Base-by-base conservation (phyloP, 2,329 filamentous ascomycete species). In the Aspergillus caelatus region DNA sequence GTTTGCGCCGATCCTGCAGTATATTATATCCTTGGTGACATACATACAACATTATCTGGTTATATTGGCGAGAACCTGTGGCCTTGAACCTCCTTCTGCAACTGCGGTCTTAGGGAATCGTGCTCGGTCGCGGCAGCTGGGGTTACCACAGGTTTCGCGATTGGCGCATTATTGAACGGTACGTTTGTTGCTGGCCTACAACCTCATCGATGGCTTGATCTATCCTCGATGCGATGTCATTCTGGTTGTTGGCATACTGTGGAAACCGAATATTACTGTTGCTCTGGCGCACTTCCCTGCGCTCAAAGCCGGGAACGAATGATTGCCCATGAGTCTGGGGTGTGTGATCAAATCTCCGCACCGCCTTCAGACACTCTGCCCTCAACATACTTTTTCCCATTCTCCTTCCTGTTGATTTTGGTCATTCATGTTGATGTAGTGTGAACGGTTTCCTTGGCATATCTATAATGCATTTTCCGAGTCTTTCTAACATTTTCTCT, bases 151-250 rank as follows among this genome's bases (percentile, higher is more conserved):
- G 61, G 66, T 67, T 69, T 72, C 65, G 68, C 68, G 71, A 60
- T 66, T 72, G 75, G 76, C 76, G 76, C 76, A 77, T 77, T 77
- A 70, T 70, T 73, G 65, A 71, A 73, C 67, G 74, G 76, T 78
- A 77, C 70, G 75, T 75, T 68, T 68, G 69, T 68, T 61, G 57
- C 39, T 65, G 67, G 54, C 63, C 57, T 68, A 63, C 61, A 67
- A 62, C 54, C 46, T 43, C 66, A 32, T 57, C 23, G 26, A 46
- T 54, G 30, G 36, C 36, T 61, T 48, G 39, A 52, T 65, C 50
- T 45, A 62, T 52, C 30, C 32, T 52, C 45, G 57, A 36, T 34
- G 30, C 36, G 59, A 65, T 60, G 36, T 12, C 50, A 9, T 8
- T 30, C 50, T 19, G 16, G 23, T 2, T 57, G 21, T 28, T 57